phyloP scores from a whole-genome alignment of 352 stramenopile genomes.

The Pythium angustatum region DNA sequence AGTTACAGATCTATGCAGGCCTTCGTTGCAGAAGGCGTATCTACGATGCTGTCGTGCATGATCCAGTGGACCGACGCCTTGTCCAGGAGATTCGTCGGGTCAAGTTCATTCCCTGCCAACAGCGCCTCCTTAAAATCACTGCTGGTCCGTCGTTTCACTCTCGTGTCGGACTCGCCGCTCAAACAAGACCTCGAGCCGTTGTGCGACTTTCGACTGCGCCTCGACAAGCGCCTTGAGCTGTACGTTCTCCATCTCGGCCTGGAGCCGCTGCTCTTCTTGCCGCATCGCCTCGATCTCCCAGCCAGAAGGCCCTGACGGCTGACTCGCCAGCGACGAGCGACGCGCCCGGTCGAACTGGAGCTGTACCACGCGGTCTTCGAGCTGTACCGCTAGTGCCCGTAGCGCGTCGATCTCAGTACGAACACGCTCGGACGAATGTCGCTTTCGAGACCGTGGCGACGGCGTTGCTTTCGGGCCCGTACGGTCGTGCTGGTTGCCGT shows the following conservation, averaged over 20 bases:
- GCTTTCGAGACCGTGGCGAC: not conserved
- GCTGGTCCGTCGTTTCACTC: not conserved
- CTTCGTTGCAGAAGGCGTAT: too few relatives aligned
- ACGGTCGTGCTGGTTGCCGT: not conserved
- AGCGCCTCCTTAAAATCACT: too few relatives aligned
- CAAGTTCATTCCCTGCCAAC: too few relatives aligned
- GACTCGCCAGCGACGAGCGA: too few relatives aligned
- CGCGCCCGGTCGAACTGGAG: constrained; percentile 5
- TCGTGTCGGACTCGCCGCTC: not conserved
- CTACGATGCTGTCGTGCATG: too few relatives aligned
- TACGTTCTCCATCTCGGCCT: constrained; percentile 10
- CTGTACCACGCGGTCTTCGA: constrained; percentile 3
- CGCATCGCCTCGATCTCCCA: constrained; percentile 4
- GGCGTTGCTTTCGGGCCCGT: not conserved
- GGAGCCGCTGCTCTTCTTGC: constrained; percentile 3
- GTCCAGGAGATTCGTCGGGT: too few relatives aligned
- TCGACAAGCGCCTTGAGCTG: constrained; percentile 1
- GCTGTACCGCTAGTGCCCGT: not conserved
- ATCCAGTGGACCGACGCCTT: too few relatives aligned
- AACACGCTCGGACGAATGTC: constrained; percentile 6
- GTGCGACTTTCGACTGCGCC: not conserved
- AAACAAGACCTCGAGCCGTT: constrained; percentile 1
- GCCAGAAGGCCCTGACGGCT: too few relatives aligned
- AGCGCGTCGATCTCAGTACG: constrained; percentile 1
- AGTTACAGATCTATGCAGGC: too few relatives aligned